A percentile compares a stretch with the other conserved stretches of the same genome.
These are phyloP conservation scores for Solanum sitiens DNA, from an alignment of 257 asterid species.

Conservation along the genomic window DNA sequence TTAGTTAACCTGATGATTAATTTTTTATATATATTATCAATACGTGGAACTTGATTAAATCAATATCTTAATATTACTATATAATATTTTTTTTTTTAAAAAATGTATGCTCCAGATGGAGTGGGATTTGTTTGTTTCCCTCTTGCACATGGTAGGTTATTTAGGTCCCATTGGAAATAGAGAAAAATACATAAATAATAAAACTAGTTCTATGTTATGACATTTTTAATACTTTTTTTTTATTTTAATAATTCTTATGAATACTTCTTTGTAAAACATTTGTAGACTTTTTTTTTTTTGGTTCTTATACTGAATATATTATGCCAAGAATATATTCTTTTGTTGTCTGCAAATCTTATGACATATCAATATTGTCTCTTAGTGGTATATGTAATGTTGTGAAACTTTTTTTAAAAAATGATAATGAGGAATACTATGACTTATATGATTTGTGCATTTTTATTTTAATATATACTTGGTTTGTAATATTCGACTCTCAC, in stretches of 20 bases:
- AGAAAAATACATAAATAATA: neutral
- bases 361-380: neutral
- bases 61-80: neutral
- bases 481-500: neutral
- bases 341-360: neutral
- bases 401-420: neutral
- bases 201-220: neutral
- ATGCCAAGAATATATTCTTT: neutral
- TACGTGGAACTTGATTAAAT: neutral
- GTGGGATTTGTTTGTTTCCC: constrained; percentile 13
- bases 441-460: neutral
- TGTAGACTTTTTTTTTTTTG: neutral
- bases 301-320: neutral
- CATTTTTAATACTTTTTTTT: neutral
- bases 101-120: neutral
- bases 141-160: neutral
- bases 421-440: neutral
- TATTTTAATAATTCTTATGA: neutral
- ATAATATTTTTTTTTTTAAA: neutral
- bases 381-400: neutral
- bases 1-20: neutral
- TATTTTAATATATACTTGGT: neutral
- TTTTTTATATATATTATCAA: neutral
- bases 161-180: neutral
- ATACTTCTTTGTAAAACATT: neutral